Conservation (phyloP, 129 eudicot genomes). For the Flaveria sonorensis region DNA sequence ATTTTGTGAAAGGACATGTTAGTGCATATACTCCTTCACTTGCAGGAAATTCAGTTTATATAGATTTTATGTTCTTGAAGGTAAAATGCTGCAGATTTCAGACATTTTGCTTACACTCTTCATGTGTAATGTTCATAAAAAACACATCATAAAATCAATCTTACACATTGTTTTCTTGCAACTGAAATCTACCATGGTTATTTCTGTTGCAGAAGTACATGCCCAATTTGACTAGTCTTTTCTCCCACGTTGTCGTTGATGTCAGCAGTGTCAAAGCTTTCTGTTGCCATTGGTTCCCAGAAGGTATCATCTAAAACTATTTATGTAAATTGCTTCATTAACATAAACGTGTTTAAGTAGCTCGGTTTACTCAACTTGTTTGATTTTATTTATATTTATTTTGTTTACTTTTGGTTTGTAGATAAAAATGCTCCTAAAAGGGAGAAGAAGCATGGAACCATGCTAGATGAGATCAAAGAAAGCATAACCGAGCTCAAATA, state of each 20-base stretch:
- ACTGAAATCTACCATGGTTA: background rate
- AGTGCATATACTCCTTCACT: slow-evolving; percentile 51
- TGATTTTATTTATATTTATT: too few relatives aligned
- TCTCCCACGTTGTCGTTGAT: slow-evolving; percentile 80
- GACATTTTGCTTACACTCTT: background rate
- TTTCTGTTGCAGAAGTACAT: slow-evolving; percentile 80
- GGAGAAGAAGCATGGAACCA: slow-evolving; percentile 80
- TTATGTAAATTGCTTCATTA: background rate
- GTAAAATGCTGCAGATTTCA: slow-evolving; percentile 70
- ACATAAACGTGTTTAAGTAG: background rate
- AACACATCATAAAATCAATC: background rate
- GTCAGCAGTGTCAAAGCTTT: slow-evolving; percentile 90
- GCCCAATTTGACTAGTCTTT: slow-evolving; percentile 90
- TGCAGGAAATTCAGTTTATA: slow-evolving; percentile 44
- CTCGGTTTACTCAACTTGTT: background rate
- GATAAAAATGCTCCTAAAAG: slow-evolving; percentile 77
- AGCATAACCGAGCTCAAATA: slow-evolving; percentile 83
- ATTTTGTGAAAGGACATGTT: slow-evolving; percentile 37
- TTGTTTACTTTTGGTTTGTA: background rate
- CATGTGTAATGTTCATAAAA: background rate
- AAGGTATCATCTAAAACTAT: slow-evolving; percentile 41
- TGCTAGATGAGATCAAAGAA: slow-evolving; percentile 86
- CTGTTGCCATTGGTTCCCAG: slow-evolving; percentile 91
- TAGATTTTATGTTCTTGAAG: slow-evolving; percentile 45
- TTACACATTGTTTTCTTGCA: slow-evolving; percentile 6